Percentiles rank a stretch among this genome's conserved stretches.
Evolutionary conservation across 176 grass and related monocot species (phyloP).

Genomic region (Raddia guianensis): DNA sequence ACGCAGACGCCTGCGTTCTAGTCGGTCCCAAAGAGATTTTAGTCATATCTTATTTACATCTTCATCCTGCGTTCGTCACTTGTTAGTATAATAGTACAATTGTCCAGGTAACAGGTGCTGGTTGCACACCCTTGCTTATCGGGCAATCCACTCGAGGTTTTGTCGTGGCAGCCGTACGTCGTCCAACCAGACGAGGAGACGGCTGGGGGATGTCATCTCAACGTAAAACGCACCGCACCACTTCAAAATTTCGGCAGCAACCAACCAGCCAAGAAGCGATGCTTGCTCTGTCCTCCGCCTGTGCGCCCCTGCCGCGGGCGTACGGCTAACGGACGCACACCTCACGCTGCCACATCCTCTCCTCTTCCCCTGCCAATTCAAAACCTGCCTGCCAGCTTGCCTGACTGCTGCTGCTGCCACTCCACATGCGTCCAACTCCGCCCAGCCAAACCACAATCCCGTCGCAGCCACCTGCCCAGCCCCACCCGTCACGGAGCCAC

Average conservation of each 20-base stretch:
- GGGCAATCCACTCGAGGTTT: background rate
- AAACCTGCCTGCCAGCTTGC: slow-evolving; percentile 19
- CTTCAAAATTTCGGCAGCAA: slow-evolving; percentile 27
- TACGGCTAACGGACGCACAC: slow-evolving; percentile 36
- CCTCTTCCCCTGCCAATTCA: slow-evolving; percentile 25
- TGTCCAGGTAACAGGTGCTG: background rate
- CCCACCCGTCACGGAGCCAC: slow-evolving; percentile 31
- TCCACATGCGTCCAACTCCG: slow-evolving; percentile 32
- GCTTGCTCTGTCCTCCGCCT: background rate
- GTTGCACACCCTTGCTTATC: background rate
- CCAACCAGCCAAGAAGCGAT: background rate
- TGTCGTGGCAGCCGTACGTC: background rate
- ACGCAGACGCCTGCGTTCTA: too few species aligned
- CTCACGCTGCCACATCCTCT: background rate
- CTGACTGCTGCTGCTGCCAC: background rate
- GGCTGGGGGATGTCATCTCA: background rate
- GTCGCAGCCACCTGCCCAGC: background rate
- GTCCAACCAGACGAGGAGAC: background rate
- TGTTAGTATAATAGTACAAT: background rate
- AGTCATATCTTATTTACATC: too few species aligned
- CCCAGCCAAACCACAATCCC: background rate
- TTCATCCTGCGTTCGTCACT: too few species aligned
- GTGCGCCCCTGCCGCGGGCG: slow-evolving; percentile 23
- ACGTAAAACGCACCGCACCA: background rate
- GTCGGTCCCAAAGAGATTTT: too few species aligned